phyloP scores from a whole-genome alignment of 805 yeast species.

The Wickerhamomyces sydowiorum region DNA sequence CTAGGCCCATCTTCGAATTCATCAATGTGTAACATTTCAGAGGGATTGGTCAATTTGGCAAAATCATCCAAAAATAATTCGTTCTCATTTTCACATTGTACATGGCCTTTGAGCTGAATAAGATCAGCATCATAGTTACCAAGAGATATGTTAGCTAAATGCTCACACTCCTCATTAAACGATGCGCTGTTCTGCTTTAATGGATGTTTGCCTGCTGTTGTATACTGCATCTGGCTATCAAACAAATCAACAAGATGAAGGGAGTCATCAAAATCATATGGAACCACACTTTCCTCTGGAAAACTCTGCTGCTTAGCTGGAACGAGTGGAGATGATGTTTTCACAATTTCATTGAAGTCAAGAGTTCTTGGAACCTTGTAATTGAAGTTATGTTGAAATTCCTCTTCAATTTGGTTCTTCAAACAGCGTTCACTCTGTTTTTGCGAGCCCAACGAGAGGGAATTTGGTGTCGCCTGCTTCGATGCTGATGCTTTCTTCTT shows the following conservation, averaged over 20 bases:
- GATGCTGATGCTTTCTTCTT: background rate
- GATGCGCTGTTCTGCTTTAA: background rate
- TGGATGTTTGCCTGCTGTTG: background rate
- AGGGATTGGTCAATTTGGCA: slow-evolving; percentile 6
- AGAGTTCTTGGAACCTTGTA: background rate
- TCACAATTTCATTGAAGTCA: background rate
- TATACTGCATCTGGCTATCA: background rate
- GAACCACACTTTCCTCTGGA: background rate
- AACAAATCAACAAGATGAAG: background rate
- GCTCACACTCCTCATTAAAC: background rate
- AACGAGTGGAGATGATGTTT: too few species aligned
- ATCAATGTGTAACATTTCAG: slow-evolving; percentile 4
- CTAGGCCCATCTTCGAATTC: slow-evolving; percentile 11
- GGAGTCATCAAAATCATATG: background rate
- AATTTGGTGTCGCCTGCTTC: too few species aligned
- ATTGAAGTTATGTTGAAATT: too few species aligned
- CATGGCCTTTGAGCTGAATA: background rate
- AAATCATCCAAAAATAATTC: background rate
- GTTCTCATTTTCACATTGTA: background rate
- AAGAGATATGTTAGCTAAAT: too few species aligned
- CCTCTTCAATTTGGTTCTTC: too few species aligned
- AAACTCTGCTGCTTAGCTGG: background rate
- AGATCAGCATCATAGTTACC: background rate
- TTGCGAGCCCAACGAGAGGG: too few species aligned
- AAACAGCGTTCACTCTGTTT: too few species aligned